phyloP scores from a whole-genome alignment of 768 basidiomycete genomes.

The Candolleomyces aberdarensis region DNA sequence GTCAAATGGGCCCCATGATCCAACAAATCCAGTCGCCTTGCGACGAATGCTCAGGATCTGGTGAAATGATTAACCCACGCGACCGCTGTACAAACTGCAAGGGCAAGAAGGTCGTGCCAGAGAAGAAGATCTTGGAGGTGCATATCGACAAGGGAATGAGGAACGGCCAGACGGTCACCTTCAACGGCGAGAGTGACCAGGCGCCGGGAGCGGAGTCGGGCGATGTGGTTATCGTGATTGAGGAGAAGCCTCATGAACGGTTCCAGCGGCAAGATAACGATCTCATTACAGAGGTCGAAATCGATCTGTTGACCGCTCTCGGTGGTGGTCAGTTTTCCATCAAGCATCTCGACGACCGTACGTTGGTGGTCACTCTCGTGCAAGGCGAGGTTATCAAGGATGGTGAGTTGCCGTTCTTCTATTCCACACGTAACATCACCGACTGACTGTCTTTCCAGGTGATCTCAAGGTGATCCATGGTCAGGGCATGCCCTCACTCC shows the following conservation, averaged over 20 bases:
- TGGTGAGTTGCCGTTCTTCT: slow-evolving; percentile 48
- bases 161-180: slow-evolving; percentile 86
- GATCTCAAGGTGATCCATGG: slow-evolving; percentile 87
- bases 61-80: slow-evolving; percentile 91
- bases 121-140: slow-evolving; percentile 97
- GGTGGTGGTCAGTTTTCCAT: slow-evolving; percentile 89
- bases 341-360: slow-evolving; percentile 92
- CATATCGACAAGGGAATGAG: slow-evolving; percentile 99
- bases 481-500: slow-evolving; percentile 98
- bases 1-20: slow-evolving; percentile 99
- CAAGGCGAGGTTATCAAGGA: slow-evolving; percentile 94
- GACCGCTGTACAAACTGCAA: slow-evolving; percentile 91
- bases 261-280: slow-evolving; percentile 91
- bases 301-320: slow-evolving; percentile 91
- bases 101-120: slow-evolving; percentile 91
- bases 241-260: slow-evolving; percentile 86
- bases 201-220: slow-evolving; percentile 86
- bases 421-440: background rate
- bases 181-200: slow-evolving; percentile 90
- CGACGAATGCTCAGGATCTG: slow-evolving; percentile 90
- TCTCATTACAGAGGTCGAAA: slow-evolving; percentile 80
- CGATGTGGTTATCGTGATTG: slow-evolving; percentile 91
- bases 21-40: slow-evolving; percentile 97
- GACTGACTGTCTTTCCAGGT: slow-evolving; percentile 42
- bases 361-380: slow-evolving; percentile 74